phyloP scores from a whole-genome alignment of 2,329 filamentous ascomycete species.

The Fusarium armeniacum region DNA sequence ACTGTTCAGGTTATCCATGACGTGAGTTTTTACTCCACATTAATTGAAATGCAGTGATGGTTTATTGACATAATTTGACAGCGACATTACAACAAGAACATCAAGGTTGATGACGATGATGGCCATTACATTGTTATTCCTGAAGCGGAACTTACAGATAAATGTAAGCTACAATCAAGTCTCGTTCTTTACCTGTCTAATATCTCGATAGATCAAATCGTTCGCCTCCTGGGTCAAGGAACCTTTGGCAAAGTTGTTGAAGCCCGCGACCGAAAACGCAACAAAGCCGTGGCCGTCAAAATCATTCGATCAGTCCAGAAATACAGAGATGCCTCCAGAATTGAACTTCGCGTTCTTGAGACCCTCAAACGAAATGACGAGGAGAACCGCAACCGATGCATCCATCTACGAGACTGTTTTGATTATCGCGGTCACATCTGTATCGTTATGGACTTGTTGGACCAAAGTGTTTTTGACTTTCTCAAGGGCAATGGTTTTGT shows the following conservation, averaged over 20 bases:
- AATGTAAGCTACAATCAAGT: conserved; percentile 75
- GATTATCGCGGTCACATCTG: conserved; percentile 98
- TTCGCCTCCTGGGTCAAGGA: conserved; percentile 91
- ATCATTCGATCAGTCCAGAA: conserved; percentile 99
- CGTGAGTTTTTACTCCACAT: conserved; percentile 62
- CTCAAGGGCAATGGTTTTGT: conserved; percentile 95
- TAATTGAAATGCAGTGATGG: not conserved
- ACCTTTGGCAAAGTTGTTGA: conserved; percentile 99
- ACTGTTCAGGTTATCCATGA: conserved; percentile 72
- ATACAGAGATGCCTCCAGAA: conserved; percentile 94
- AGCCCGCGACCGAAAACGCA: conserved; percentile 82
- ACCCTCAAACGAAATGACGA: conserved; percentile 93
- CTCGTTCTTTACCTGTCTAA: conserved; percentile 1
- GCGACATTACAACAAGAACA: conserved; percentile 64
- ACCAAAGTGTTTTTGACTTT: conserved; percentile 98
- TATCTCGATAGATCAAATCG: conserved; percentile 78
- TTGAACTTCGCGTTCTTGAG: conserved; percentile 92
- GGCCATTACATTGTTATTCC: conserved; percentile 96
- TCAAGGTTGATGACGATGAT: conserved; percentile 94
- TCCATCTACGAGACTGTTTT: conserved; percentile 96
- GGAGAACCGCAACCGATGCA: conserved; percentile 94
- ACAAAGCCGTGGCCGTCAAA: conserved; percentile 90
- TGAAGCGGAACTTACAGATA: conserved; percentile 85
- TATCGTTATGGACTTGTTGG: conserved; percentile 81
- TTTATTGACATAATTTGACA: conserved; percentile 41